Evolutionary conservation across 2,329 filamentous ascomycete genomes (phyloP).

Genomic region (Erysiphe pulchra): DNA sequence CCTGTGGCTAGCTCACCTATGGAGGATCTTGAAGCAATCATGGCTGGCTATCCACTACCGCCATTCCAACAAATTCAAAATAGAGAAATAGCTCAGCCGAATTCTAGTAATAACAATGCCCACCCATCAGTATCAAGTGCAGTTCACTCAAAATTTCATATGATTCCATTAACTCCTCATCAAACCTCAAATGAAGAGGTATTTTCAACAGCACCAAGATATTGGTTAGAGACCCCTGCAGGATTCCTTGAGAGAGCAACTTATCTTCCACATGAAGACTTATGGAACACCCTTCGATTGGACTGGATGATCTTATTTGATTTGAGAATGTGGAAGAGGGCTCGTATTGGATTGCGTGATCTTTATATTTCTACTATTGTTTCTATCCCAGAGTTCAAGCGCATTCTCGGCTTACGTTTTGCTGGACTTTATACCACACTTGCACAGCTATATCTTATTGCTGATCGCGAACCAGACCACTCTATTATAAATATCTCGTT

Average conservation of each 20-base stretch:
- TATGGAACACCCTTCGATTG: constrained; percentile 68
- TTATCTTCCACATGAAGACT: constrained; percentile 53
- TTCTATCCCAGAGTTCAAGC: constrained; percentile 86
- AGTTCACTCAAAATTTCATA: constrained; percentile 35
- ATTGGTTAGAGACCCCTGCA: constrained; percentile 67
- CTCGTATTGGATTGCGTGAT: constrained; percentile 69
- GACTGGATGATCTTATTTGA: constrained; percentile 94
- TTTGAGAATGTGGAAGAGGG: constrained; percentile 85
- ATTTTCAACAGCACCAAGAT: constrained; percentile 41
- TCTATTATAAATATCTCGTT: constrained; percentile 95
- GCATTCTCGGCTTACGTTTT: constrained; percentile 76
- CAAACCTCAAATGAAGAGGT: constrained; percentile 16
- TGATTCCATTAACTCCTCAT: constrained; percentile 64
- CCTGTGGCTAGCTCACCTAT: constrained; percentile 28
- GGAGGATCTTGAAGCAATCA: constrained; percentile 52
- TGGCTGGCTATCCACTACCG: constrained; percentile 42
- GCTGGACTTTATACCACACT: constrained; percentile 83
- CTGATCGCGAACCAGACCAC: constrained; percentile 87
- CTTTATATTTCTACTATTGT: constrained; percentile 94
- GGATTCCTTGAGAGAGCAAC: constrained; percentile 36
- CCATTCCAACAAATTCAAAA: constrained; percentile 22
- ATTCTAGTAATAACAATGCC: constrained; percentile 42
- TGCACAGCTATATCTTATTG: constrained; percentile 84
- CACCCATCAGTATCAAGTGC: constrained; percentile 32
- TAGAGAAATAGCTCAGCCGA: constrained; percentile 40